Conservation (phyloP, 805 yeast genomes). For the Nakazawaea molendinolei region DNA sequence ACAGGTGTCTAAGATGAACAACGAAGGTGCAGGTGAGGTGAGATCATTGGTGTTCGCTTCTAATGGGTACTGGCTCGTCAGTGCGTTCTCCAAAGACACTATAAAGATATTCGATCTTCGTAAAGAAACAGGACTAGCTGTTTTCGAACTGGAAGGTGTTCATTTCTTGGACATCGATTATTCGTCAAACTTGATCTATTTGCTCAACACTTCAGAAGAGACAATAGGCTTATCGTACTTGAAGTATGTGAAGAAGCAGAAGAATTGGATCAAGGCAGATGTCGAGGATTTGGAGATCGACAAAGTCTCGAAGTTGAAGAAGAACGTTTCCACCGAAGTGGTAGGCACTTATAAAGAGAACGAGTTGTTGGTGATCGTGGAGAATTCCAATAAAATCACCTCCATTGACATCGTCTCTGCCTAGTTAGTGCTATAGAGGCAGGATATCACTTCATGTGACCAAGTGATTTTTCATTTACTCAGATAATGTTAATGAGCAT, state of each 20-base stretch:
- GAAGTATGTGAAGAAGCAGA: slow-evolving; percentile 10
- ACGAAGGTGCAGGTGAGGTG: slow-evolving; percentile 14
- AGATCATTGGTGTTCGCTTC: slow-evolving; percentile 43
- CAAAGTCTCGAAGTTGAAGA: slow-evolving; percentile 7
- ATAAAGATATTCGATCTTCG: slow-evolving; percentile 45
- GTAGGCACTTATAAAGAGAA: not conserved
- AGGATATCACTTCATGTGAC: too few species aligned
- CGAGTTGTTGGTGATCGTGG: not conserved
- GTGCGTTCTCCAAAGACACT: slow-evolving; percentile 18
- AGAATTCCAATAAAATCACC: slow-evolving; percentile 1
- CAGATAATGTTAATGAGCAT: too few species aligned
- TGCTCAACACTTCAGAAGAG: not conserved
- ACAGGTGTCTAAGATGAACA: slow-evolving; percentile 27
- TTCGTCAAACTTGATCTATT: slow-evolving; percentile 8
- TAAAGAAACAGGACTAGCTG: slow-evolving; percentile 22
- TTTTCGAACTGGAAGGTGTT: slow-evolving; percentile 4
- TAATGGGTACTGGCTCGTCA: slow-evolving; percentile 61
- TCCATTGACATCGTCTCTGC: not conserved
- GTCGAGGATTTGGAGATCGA: slow-evolving; percentile 2
- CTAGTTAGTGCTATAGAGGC: too few species aligned
- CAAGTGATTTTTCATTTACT: too few species aligned
- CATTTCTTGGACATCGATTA: slow-evolving; percentile 4
- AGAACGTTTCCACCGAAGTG: slow-evolving; percentile 2
- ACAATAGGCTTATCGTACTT: slow-evolving; percentile 1
- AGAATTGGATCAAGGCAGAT: not conserved